A percentile compares a stretch with the other conserved stretches of the same genome.
These are phyloP conservation scores for Plasmodium knowlesi DNA, from an alignment of 169 alveolate genomes.

Conservation along the genomic window DNA sequence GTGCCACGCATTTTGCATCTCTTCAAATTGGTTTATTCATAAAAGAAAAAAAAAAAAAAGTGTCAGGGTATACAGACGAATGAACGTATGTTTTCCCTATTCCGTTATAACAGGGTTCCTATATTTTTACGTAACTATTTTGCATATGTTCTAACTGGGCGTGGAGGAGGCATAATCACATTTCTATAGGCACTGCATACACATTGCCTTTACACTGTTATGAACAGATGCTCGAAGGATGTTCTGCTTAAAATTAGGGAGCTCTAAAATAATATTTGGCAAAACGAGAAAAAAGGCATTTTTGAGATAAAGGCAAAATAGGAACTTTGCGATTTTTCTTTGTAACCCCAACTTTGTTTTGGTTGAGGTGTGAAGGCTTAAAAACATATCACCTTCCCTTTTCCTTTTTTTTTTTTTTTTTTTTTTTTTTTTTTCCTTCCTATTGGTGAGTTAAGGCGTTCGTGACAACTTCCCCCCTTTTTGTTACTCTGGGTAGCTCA, in stretches of 20 bases:
- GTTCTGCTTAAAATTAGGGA: neutral
- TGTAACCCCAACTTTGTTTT: neutral
- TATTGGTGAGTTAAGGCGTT: neutral
- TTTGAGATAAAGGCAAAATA: neutral
- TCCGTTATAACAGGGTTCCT: neutral
- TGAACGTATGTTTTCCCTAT: neutral
- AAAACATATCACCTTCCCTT: neutral
- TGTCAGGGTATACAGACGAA: neutral
- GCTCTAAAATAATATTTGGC: neutral
- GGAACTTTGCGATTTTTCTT: neutral
- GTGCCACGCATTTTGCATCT: constrained; percentile 52
- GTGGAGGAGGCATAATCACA: neutral
- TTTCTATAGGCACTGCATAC: neutral
- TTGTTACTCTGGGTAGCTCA: neutral
- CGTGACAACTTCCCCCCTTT: neutral
- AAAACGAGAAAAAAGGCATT: neutral
- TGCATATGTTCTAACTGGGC: neutral
- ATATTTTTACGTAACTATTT: neutral
- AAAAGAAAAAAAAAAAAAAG: constrained; percentile 1
- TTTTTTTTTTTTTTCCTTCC: neutral
- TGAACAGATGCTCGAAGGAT: neutral
- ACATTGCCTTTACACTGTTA: neutral
- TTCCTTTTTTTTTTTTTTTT: neutral
- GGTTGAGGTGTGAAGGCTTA: neutral
- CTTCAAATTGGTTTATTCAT: neutral